Evolutionary conservation across 225 moss, liverwort and hornwort genomes (phyloP), one percentile per base, ranked within the genome.

Genomic region (Antitrichia curtipendula): DNA sequence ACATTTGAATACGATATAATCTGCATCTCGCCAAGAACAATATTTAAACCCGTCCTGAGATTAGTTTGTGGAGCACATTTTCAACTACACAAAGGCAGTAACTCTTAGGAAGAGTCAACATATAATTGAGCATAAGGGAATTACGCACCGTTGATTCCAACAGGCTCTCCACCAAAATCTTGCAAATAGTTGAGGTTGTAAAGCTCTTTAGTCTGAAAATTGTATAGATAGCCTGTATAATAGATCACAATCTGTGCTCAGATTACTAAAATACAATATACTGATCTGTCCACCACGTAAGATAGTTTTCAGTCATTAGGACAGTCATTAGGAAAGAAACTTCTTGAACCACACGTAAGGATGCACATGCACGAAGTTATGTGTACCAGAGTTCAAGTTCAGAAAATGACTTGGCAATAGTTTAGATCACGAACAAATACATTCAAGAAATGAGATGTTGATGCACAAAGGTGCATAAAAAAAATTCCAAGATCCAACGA

Each of bases 161-260:
- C 91, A 87, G 94, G 94, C 79, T 93, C 93, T 84, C 92, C 95
- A 89, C 89, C 94, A 90, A 93, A 96, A 83, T 97, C 97, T 92
- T 96, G 96, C 79, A 97, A 90, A 89, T 98, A 98, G 88, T 98
- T 98, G 75, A 98, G 88, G 90, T 98, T 98, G 91, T 98, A 96
- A 69, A 98, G 98, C 91, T 96, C 98, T 86, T 98, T 98, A 20
- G 98, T 98, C 92, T 98, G 98, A 78, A 98, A 98, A 84, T 98
- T 98, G 89, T 98, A 98, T 79, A 98, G 89, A 78, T 96, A 98
- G 59, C 98, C 98, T 98, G 93, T 61, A 89, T 52, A 85, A 41
- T 45, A 71, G 43, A 87, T 78, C 85, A 90, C 76, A 90, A 82
- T 74, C 59, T 75, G n/a, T 49, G 78, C 40, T 89, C 71, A 87